Base-by-base conservation (phyloP, 2,329 filamentous ascomycete genomes). In the Trichoderma atrobrunneum region DNA sequence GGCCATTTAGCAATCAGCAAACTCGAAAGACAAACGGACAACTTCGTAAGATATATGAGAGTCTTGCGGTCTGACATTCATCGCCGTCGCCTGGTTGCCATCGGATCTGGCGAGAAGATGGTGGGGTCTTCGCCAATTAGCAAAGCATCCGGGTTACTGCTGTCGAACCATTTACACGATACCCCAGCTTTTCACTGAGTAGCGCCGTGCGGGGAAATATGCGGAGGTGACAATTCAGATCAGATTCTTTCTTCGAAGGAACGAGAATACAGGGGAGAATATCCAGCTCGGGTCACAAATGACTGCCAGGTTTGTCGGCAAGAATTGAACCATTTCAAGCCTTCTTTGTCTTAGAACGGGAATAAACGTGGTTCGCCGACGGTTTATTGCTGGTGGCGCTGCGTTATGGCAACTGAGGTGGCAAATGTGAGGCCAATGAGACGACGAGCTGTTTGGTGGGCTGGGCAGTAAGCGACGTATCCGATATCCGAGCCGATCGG, bases 401-500 rank as follows among this genome's bases (percentile, higher is more conserved):
- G 34, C 43, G 60, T 34, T 48, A 57, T 39, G 12, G 24, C 2
- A 5, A 63, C 21, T 16, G 43, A 62, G 4, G 32, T 48, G 54
- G 60, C 43, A 34, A 62, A 64, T 14, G 18, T 8, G 59, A 64
- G 32, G 48, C 59, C 34, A 63, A 71, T 59, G 24, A 32, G 48
- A 24, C 8, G 7, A 30, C 26, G 14, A 69, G 5, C 1, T 16
- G 21, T 34, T 21, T 16, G 36, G 39, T 61, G 32, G 18, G n/a
- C 28, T n/a, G 26, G 14, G 54, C 6, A 59, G 24, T 59, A 66
- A 60, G 69, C 71, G 71, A 72, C 32, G 69, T 24, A 78, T 43
- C 77, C 77, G 77, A 78, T 69, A 74, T 34, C 76, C 77, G 77
- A 78, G 74, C 77, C 77, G 77, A 78, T 71, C 71, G 60, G 70